Evolutionary conservation across 164 flowering plant species (phyloP).

Genomic region (Tetrastigma voinierianum): DNA sequence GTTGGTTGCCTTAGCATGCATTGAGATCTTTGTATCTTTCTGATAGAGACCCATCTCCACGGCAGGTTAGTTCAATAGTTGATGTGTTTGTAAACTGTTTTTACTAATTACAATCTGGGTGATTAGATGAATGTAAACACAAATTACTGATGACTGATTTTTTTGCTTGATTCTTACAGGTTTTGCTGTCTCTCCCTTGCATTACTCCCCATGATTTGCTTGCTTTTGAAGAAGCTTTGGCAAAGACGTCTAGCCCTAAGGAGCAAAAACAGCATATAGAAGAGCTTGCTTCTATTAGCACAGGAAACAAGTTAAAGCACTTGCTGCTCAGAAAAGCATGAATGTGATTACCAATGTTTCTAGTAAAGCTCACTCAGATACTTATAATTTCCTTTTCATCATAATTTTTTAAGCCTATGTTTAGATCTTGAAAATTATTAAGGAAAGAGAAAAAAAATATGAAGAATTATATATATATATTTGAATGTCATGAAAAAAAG

Average conservation of each 20-base stretch:
- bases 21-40: constrained; percentile 77
- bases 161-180: constrained; percentile 37
- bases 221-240: constrained; percentile 87
- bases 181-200: constrained; percentile 82
- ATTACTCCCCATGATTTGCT: constrained; percentile 58
- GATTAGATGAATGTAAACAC: not conserved
- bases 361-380: constrained; percentile 37
- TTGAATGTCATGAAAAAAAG: no score
- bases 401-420: no score
- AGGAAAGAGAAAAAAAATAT: no score
- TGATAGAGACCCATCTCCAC: constrained; percentile 76
- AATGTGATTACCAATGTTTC: constrained; percentile 87
- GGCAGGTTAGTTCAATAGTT: constrained; percentile 91
- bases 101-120: not conserved
- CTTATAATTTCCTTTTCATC: no score
- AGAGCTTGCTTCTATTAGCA: constrained; percentile 76
- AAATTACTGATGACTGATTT: not conserved
- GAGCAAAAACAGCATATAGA: constrained; percentile 94
- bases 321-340: constrained; percentile 78
- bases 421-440: no score
- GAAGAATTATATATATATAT: no score
- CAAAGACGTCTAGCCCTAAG: constrained; percentile 84
- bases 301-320: constrained; percentile 88
- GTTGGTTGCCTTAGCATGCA: constrained; percentile 86
- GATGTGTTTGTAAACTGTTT: not conserved